phyloP scores from a whole-genome alignment of 768 basidiomycete genomes.

The Pleurotus eryngii region DNA sequence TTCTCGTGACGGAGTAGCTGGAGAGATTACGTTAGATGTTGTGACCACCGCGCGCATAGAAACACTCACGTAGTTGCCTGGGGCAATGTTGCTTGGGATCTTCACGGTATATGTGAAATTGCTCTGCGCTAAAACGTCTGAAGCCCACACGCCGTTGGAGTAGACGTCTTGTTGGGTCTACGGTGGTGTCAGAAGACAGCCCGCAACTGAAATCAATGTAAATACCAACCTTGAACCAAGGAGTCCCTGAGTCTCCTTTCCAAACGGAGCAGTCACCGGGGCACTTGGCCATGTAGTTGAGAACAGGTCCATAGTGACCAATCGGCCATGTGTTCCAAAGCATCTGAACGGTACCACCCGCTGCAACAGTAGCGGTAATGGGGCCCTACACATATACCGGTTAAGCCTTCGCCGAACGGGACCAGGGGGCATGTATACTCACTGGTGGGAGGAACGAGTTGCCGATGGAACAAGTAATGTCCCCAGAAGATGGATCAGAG shows the following conservation, averaged over 20 bases:
- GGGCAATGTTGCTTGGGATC: conserved; percentile 33
- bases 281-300: conserved; percentile 39
- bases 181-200: background rate
- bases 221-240: conserved; percentile 34
- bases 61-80: conserved; percentile 31
- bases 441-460: conserved; percentile 33
- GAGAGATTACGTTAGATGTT: background rate
- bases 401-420: background rate
- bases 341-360: conserved; percentile 29
- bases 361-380: conserved; percentile 31
- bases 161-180: conserved; percentile 35
- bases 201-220: background rate
- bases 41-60: background rate
- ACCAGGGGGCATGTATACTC: background rate
- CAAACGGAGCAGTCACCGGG: conserved; percentile 30
- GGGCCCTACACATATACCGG: conserved; percentile 22
- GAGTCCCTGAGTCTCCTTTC: conserved; percentile 33
- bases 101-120: conserved; percentile 32
- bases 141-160: conserved; percentile 33
- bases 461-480: conserved; percentile 37
- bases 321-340: conserved; percentile 39
- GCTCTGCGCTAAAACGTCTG: conserved; percentile 31
- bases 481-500: conserved; percentile 24
- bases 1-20: conserved; percentile 37
- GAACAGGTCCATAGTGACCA: conserved; percentile 36